Conservation (phyloP, 1,284 basidiomycete species). For the Xerocomus cyaneibrunnescens region DNA sequence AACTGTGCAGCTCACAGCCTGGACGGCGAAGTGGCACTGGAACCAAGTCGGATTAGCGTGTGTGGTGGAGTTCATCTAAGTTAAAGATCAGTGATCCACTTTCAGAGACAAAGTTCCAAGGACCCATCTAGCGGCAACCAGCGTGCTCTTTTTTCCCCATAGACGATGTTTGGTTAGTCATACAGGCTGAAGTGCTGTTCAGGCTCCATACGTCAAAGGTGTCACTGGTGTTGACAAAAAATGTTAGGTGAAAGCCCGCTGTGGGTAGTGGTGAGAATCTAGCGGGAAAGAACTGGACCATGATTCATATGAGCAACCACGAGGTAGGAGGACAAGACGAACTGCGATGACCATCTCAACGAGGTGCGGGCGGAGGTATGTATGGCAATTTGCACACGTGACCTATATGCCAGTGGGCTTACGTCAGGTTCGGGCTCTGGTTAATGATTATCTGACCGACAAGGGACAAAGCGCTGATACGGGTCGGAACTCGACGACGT, state of each 20-base stretch:
- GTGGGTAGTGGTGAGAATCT: no score
- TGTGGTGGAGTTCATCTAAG: conserved; percentile 29
- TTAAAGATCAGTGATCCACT: conserved; percentile 6
- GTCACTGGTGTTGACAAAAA: conserved; percentile 3
- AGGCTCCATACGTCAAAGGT: conserved; percentile 1
- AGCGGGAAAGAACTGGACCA: no score
- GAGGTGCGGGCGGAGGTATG: no score
- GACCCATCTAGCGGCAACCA: conserved; percentile 77
- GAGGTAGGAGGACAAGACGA: no score
- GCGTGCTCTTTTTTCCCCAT: conserved; percentile 75
- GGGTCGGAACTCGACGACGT: conserved; percentile 83
- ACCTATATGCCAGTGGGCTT: no score
- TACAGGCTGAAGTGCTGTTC: conserved; percentile 79
- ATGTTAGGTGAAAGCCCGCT: no score
- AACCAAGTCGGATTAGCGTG: conserved; percentile 82
- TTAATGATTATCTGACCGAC: conserved; percentile 90
- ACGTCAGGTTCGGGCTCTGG: conserved; percentile 78
- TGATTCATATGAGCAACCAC: no score
- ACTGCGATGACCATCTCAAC: no score
- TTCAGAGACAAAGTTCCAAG: conserved; percentile 82
- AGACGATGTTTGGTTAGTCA: conserved; percentile 87
- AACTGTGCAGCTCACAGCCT: no score
- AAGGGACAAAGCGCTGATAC: conserved; percentile 78
- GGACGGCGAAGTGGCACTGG: conserved; percentile 89
- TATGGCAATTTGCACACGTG: no score